Base-by-base conservation (phyloP, 1,284 basidiomycete species). In the Apiotrichum akiyoshidainum region DNA sequence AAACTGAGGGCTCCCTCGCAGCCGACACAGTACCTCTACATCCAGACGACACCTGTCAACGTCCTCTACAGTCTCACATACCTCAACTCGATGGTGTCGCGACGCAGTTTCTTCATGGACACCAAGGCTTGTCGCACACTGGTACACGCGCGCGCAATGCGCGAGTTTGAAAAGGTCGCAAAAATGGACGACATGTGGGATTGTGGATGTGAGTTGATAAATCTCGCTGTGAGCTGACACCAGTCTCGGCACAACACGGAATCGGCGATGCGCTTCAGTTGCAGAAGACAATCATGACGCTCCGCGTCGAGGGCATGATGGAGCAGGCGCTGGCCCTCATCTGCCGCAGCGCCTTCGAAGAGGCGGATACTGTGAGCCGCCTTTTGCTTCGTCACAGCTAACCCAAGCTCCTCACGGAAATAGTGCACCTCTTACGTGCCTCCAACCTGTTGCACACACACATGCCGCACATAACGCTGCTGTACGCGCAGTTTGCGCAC, bases 131-230 rank as follows among this genome's bases (percentile, higher is more conserved):
- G 69, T 60, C 68, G 69, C 46, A 64, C 47, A 8, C 58, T 74
- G 6, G 50, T 65, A 5, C 61, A 71, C 48, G 46, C 66, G 2
- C 51, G 52, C 11, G 65, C 64, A 0, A 54, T 74, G 58, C 54
- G 63, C 26, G 63, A 69, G 42, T 63, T 49, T 22, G 69, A 67
- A 41, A 10, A 54, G 34, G 40, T 56, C 2, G 68, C 68, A 14
- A 47, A 64, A 8, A 52, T 58, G 0, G 70, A 68, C 2, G 73
- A 74, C 52, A 61, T 73, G 57, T 76, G 75, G 75, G 73, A 76
- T 53, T 46, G 52, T n/a, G 68, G 68, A 42, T 74, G 75, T 75
- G 53, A 68, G 73, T 60, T n/a, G n/a, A n/a, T n/a, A n/a, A n/a
- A 22, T 31, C 5, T 19, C 10, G 26, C n/a, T 39, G 22, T 19